Conservation (phyloP, 495 filamentous ascomycete species). For the Aspergillus bridgeri region DNA sequence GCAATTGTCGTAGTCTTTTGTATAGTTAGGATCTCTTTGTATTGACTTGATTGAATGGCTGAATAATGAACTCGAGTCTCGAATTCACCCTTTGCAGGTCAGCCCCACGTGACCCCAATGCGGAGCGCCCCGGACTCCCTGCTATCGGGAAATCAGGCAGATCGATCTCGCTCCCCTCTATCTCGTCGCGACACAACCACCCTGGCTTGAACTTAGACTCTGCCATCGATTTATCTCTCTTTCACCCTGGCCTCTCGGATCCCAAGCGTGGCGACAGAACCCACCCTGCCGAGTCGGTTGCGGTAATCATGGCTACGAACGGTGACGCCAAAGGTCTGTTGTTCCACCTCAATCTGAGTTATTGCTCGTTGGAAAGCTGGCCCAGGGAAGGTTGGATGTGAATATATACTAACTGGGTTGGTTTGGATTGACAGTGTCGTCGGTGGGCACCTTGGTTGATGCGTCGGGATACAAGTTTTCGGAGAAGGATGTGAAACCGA, state of each 20-base stretch:
- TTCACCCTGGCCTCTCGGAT: not conserved
- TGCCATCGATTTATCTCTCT: not conserved
- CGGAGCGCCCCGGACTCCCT: slow-evolving; percentile 27
- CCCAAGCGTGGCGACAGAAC: not conserved
- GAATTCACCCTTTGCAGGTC: not conserved
- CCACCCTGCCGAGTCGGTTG: not conserved
- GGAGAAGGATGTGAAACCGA: slow-evolving; percentile 60
- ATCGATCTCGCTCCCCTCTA: not conserved
- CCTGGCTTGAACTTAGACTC: not conserved
- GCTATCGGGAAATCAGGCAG: not conserved
- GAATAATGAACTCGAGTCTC: no score
- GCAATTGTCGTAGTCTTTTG: not conserved
- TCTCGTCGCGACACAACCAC: not conserved
- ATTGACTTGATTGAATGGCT: not conserved
- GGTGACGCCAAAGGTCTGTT: slow-evolving; percentile 38
- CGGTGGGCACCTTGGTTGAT: slow-evolving; percentile 44
- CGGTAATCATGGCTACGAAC: slow-evolving; percentile 38
- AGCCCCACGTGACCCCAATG: slow-evolving; percentile 39
- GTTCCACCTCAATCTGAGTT: not conserved
- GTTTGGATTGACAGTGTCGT: slow-evolving; percentile 11
- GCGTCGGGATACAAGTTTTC: slow-evolving; percentile 49
- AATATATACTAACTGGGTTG: not conserved
- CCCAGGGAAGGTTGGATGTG: not conserved
- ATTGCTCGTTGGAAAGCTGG: no score
- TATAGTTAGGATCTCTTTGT: no score